A percentile compares a stretch with the other conserved stretches of the same genome.
phyloP scores from a whole-genome alignment of 2,329 filamentous ascomycete species.

The Diplodia seriata region DNA sequence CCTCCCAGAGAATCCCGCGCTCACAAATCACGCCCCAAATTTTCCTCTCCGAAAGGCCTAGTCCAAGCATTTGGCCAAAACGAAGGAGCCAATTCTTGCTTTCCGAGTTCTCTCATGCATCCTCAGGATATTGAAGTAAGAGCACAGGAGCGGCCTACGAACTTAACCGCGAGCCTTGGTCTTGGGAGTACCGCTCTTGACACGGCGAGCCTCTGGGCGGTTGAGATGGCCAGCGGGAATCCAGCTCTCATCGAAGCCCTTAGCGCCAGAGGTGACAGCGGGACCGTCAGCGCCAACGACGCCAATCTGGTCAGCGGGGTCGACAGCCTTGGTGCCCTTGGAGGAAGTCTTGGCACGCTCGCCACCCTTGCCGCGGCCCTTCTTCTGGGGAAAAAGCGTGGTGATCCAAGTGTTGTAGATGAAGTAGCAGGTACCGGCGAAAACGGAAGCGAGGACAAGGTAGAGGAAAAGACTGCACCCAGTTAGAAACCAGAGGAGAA shows the following conservation, averaged over 20 bases:
- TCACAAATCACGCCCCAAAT: background rate
- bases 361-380: slow-evolving; percentile 64
- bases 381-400: slow-evolving; percentile 89
- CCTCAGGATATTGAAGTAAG: background rate
- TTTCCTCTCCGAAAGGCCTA: slow-evolving; percentile 3
- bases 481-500: background rate
- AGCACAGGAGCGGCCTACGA: background rate
- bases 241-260: slow-evolving; percentile 90
- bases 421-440: slow-evolving; percentile 86
- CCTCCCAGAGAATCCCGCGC: background rate
- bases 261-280: slow-evolving; percentile 71
- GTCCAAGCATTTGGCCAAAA: slow-evolving; percentile 12
- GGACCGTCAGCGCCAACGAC: slow-evolving; percentile 75
- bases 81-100: background rate
- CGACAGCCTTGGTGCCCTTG: slow-evolving; percentile 67
- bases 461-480: slow-evolving; percentile 88
- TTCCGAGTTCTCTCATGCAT: slow-evolving; percentile 3
- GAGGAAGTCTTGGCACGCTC: slow-evolving; percentile 70
- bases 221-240: slow-evolving; percentile 90
- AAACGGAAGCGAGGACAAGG: slow-evolving; percentile 80
- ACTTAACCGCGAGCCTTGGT: slow-evolving; percentile 39
- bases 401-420: slow-evolving; percentile 99
- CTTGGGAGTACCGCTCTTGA: slow-evolving; percentile 58
- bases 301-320: slow-evolving; percentile 63
- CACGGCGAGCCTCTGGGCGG: slow-evolving; percentile 73